A percentile compares a stretch with the other conserved stretches of the same genome.
Conservation (phyloP, 345 rosid genomes). For the Erucastrum elatum region DNA sequence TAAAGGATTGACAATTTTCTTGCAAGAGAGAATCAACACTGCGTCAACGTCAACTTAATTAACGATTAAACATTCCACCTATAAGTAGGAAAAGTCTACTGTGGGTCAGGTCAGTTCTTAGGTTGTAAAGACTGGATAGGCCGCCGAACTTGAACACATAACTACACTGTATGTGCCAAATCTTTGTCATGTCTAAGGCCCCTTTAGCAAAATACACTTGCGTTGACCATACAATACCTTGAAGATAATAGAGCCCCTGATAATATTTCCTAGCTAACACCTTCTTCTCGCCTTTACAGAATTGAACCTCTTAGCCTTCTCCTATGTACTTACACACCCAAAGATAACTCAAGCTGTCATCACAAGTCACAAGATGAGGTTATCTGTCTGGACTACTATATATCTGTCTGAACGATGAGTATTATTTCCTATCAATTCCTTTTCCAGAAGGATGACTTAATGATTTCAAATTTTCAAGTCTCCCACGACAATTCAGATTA, state of each 20-base stretch:
- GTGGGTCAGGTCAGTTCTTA: background rate
- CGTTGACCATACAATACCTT: background rate
- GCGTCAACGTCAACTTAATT: background rate
- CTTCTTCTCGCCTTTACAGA: background rate
- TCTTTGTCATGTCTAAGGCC: background rate
- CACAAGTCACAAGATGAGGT: background rate
- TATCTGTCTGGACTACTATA: too few relatives aligned
- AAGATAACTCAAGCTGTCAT: background rate
- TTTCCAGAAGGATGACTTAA: background rate
- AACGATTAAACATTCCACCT: background rate
- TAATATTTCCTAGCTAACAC: background rate
- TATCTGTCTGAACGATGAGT: background rate
- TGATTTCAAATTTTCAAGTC: background rate
- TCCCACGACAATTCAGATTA: background rate
- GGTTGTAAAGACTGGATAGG: background rate
- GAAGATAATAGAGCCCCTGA: background rate
- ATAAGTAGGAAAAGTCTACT: background rate
- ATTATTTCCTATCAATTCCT: background rate
- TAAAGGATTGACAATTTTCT: background rate
- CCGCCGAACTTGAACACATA: background rate
- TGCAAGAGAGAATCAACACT: background rate
- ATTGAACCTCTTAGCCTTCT: background rate
- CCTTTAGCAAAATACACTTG: background rate
- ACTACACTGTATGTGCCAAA: too few relatives aligned
- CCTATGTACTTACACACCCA: background rate